These are phyloP conservation scores for Lyophyllum decastes DNA, from an alignment of 768 basidiomycete genomes.

Conservation along the genomic window DNA sequence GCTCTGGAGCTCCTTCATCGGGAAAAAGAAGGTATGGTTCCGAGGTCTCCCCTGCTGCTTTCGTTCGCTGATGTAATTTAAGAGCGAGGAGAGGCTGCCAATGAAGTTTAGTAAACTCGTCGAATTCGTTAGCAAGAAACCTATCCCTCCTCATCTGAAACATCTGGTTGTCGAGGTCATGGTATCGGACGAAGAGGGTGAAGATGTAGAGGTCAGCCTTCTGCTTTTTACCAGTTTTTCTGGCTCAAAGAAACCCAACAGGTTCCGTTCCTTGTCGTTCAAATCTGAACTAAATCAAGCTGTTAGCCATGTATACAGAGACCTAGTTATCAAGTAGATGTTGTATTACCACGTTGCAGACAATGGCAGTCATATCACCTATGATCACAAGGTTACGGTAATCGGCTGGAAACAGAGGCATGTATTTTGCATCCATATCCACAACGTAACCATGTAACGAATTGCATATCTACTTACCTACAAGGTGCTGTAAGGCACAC, in stretches of 20 bases:
- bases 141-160: slow-evolving; percentile 79
- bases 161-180: slow-evolving; percentile 93
- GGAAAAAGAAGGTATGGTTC: slow-evolving; percentile 82
- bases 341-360: slow-evolving; percentile 4
- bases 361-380: neutral
- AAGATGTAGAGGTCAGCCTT: slow-evolving; percentile 85
- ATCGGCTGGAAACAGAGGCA: slow-evolving; percentile 28
- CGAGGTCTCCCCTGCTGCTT: too few species aligned
- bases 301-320: slow-evolving; percentile 40
- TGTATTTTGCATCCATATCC: slow-evolving; percentile 33
- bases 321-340: slow-evolving; percentile 2
- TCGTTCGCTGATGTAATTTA: neutral
- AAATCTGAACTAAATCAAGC: slow-evolving; percentile 39
- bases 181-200: slow-evolving; percentile 88
- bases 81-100: slow-evolving; percentile 86
- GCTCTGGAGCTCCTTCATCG: slow-evolving; percentile 95
- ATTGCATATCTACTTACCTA: slow-evolving; percentile 52
- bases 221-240: neutral
- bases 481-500: slow-evolving; percentile 23
- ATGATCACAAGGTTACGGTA: too few species aligned
- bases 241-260: slow-evolving; percentile 24
- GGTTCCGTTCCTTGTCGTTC: slow-evolving; percentile 85
- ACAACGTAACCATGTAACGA: slow-evolving; percentile 23
- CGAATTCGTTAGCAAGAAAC: slow-evolving; percentile 93
- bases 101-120: slow-evolving; percentile 93